phyloP scores from a whole-genome alignment of 2,329 filamentous ascomycete species.

The Fusarium acutatum region DNA sequence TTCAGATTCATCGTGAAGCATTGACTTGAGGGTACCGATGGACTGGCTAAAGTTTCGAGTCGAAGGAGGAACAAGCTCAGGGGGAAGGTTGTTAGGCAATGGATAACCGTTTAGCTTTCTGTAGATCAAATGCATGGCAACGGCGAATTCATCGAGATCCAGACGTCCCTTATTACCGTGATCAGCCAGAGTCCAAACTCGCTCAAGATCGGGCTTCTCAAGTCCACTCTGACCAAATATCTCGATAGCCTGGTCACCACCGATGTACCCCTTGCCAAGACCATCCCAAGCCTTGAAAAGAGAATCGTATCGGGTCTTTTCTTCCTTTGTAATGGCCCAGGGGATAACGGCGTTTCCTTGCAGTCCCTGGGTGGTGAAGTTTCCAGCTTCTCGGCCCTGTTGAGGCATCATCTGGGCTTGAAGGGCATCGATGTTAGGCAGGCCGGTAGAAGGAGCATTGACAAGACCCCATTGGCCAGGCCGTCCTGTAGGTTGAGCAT shows the following conservation, averaged over 20 bases:
- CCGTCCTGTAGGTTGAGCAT: conserved; percentile 91
- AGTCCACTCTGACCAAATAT: conserved; percentile 97
- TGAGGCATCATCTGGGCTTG: conserved; percentile 98
- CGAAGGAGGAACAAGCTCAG: conserved; percentile 93
- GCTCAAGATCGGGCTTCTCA: conserved; percentile 87
- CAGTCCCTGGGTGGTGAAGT: conserved; percentile 85
- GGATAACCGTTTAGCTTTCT: conserved; percentile 96
- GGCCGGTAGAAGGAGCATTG: conserved; percentile 86
- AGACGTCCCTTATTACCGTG: conserved; percentile 93
- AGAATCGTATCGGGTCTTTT: conserved; percentile 95
- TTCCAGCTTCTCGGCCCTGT: conserved; percentile 83
- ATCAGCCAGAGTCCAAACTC: conserved; percentile 94
- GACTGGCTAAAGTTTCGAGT: conserved; percentile 93
- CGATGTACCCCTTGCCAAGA: conserved; percentile 89
- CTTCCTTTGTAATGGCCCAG: conserved; percentile 98
- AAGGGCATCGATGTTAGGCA: conserved; percentile 93
- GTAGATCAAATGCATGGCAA: conserved; percentile 99
- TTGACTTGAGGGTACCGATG: conserved; percentile 89
- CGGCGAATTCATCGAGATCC: conserved; percentile 96
- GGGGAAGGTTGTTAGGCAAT: conserved; percentile 83
- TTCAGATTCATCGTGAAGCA: conserved; percentile 90
- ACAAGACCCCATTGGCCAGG: conserved; percentile 99
- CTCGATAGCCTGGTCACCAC: conserved; percentile 91
- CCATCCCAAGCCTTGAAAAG: conserved; percentile 98
- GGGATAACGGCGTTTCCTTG: conserved; percentile 95